These are phyloP conservation scores for Micractinium sp. DNA, from an alignment of 139 green algal species.

Conservation along the genomic window DNA sequence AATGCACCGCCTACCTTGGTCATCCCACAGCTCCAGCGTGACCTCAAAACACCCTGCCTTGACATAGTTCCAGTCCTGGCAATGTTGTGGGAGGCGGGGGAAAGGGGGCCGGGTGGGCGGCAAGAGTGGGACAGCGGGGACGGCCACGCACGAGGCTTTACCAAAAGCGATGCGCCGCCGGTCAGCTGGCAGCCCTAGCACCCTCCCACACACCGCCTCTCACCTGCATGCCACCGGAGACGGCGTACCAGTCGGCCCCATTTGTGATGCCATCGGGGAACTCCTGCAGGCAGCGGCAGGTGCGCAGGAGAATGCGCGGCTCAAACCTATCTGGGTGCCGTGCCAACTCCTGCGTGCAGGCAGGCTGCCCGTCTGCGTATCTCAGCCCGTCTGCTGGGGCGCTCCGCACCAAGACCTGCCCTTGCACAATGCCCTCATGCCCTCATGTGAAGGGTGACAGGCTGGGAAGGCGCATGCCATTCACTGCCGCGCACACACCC, in stretches of 20 bases:
- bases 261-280: constrained; percentile 86
- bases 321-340: no score
- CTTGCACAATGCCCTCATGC: no score
- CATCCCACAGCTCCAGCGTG: constrained; percentile 88
- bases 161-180: no score
- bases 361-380: neutral
- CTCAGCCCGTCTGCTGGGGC: neutral
- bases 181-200: no score
- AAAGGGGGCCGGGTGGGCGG: neutral
- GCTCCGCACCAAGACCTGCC: neutral
- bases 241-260: constrained; percentile 89
- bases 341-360: neutral
- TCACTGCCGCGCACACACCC: neutral
- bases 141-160: no score
- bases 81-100: neutral
- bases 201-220: neutral
- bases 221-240: constrained; percentile 84
- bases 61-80: constrained; percentile 91
- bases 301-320: neutral
- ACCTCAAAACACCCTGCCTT: constrained; percentile 75
- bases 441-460: no score
- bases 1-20: constrained; percentile 53
- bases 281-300: constrained; percentile 43
- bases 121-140: no score
- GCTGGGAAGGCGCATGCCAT: no score